A percentile compares a stretch with the other conserved stretches of the same genome.
Conservation (phyloP, 371 early-diverging fungal species). For the Mucor indicus region DNA sequence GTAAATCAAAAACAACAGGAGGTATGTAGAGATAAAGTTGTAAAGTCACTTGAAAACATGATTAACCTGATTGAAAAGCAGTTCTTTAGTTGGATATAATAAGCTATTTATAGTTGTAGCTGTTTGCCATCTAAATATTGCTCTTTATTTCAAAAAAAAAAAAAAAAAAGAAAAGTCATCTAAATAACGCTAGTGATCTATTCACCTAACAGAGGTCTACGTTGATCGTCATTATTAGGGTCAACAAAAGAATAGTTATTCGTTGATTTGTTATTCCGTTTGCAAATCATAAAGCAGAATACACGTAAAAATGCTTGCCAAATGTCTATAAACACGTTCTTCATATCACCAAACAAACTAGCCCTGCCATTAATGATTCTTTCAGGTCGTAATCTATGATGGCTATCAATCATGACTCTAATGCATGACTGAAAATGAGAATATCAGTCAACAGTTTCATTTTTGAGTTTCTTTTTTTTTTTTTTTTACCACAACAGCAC, state of each 20-base stretch:
- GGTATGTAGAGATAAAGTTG: no score
- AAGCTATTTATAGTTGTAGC: no score
- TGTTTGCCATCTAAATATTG: not conserved
- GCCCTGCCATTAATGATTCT: constrained; percentile 36
- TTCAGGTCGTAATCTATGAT: constrained; percentile 61
- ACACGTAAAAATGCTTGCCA: constrained; percentile 6
- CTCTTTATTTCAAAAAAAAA: not conserved
- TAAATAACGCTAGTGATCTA: not conserved
- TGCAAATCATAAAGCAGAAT: constrained; percentile 2
- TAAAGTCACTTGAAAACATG: no score
- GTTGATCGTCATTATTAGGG: not conserved
- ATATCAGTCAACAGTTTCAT: not conserved
- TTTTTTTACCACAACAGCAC: constrained; percentile 45
- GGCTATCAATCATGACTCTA: constrained; percentile 53
- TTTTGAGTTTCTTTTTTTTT: not conserved
- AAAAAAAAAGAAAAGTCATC: not conserved
- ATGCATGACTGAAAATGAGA: constrained; percentile 39
- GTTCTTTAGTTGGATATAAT: no score
- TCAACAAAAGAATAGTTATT: not conserved
- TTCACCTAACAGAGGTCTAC: constrained; percentile 7
- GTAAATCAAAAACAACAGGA: no score
- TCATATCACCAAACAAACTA: constrained; percentile 27
- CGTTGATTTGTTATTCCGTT: not conserved
- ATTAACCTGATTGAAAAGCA: no score
- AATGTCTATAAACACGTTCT: not conserved